These are phyloP conservation scores for Hyphodiscus sp. DNA, from an alignment of 2,329 filamentous ascomycete genomes.

Conservation along the genomic window DNA sequence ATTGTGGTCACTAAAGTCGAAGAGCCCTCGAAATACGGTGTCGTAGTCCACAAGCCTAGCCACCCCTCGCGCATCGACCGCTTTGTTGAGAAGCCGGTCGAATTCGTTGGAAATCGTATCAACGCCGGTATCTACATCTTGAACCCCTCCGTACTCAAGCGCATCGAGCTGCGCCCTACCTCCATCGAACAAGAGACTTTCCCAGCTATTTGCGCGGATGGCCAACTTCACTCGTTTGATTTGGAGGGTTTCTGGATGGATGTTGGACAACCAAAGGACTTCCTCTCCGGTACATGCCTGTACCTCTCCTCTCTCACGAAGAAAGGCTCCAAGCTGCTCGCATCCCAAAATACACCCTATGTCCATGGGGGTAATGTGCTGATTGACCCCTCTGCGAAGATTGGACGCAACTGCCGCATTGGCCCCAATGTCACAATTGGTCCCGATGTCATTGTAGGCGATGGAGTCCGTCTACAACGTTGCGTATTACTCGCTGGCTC, in stretches of 20 bases:
- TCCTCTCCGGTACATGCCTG: slow-evolving; percentile 90
- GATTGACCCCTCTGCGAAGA: slow-evolving; percentile 89
- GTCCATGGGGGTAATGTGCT: slow-evolving; percentile 93
- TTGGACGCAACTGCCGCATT: slow-evolving; percentile 97
- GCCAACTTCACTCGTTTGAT: slow-evolving; percentile 90
- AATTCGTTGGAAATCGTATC: slow-evolving; percentile 98
- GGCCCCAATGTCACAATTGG: slow-evolving; percentile 96
- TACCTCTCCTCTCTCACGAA: slow-evolving; percentile 91
- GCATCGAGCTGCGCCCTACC: slow-evolving; percentile 93
- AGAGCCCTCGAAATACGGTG: slow-evolving; percentile 97
- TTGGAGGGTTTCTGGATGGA: slow-evolving; percentile 99
- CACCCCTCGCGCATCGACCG: slow-evolving; percentile 90
- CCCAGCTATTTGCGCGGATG: slow-evolving; percentile 85
- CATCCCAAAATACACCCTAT: slow-evolving; percentile 65
- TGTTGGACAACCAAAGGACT: slow-evolving; percentile 97
- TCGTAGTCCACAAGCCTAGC: slow-evolving; percentile 93
- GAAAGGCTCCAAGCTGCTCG: slow-evolving; percentile 79
- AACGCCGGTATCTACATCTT: slow-evolving; percentile 98
- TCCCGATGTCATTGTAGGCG: slow-evolving; percentile 83
- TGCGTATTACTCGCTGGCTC: slow-evolving; percentile 83
- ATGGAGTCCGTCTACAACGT: slow-evolving; percentile 89
- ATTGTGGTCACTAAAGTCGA: slow-evolving; percentile 99
- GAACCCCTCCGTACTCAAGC: slow-evolving; percentile 82
- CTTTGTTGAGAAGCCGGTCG: slow-evolving; percentile 98
- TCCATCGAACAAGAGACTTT: slow-evolving; percentile 99